These are phyloP conservation scores for Lasiosphaeria ovina DNA, from an alignment of 495 filamentous ascomycete genomes.

Conservation along the genomic window DNA sequence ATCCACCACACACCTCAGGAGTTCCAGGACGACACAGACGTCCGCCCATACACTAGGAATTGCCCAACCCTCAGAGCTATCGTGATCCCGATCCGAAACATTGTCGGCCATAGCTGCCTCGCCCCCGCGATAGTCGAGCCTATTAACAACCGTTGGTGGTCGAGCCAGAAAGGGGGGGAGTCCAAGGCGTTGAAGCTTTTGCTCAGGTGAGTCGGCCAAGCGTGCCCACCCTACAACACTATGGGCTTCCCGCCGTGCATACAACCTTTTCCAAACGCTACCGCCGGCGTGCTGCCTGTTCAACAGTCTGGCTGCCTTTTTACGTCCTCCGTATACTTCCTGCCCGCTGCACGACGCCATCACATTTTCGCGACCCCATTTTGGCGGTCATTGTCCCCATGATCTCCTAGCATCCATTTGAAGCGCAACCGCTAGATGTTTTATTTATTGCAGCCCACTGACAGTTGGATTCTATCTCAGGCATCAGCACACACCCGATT, in stretches of 20 bases:
- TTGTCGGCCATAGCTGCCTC: too few relatives aligned
- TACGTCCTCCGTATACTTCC: neutral
- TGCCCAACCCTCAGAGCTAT: neutral
- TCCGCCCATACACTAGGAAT: neutral
- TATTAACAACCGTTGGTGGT: too few relatives aligned
- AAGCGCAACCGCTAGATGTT: conserved; percentile 3
- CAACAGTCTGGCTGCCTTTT: neutral
- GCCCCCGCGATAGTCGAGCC: too few relatives aligned
- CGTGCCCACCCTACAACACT: too few relatives aligned
- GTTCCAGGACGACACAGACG: conserved; percentile 1
- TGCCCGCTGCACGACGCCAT: neutral
- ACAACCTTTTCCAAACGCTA: neutral
- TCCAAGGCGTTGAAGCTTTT: too few relatives aligned
- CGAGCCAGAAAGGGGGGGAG: too few relatives aligned
- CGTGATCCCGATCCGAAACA: too few relatives aligned
- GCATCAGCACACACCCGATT: neutral
- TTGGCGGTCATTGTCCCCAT: neutral
- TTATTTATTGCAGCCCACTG: neutral
- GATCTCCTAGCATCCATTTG: conserved; percentile 1
- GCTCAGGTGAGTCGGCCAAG: too few relatives aligned
- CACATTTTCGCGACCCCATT: neutral
- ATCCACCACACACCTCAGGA: conserved; percentile 2
- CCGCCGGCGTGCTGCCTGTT: neutral
- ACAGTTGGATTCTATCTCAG: conserved; percentile 5
- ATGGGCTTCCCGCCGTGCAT: neutral